These are phyloP conservation scores for Pseudoscleropodium purum DNA, from an alignment of 225 moss, liverwort and hornwort species.

Conservation along the genomic window DNA sequence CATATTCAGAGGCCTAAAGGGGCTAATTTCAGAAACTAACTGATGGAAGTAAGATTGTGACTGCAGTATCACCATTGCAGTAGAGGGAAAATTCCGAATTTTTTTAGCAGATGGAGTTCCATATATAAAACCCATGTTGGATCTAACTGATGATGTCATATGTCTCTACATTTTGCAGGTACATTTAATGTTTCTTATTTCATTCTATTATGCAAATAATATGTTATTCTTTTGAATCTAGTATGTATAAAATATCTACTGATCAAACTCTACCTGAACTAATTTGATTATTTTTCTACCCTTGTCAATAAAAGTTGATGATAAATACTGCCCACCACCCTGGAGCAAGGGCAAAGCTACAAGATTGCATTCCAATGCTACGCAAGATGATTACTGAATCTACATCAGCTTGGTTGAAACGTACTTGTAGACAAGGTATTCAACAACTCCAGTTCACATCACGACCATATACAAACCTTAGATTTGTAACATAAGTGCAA, in stretches of 20 bases:
- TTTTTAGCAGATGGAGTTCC: conserved; percentile 27
- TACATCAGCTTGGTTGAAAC: conserved; percentile 29
- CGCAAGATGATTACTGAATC: conserved; percentile 26
- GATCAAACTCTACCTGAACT: neutral
- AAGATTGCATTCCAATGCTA: conserved; percentile 17
- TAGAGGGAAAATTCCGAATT: conserved; percentile 39
- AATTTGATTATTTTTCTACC: neutral
- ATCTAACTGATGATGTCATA: conserved; percentile 32
- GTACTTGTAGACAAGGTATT: conserved; percentile 33
- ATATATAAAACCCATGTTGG: conserved; percentile 29
- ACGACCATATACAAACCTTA: conserved; percentile 37
- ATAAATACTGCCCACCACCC: conserved; percentile 40
- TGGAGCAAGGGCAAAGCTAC: conserved; percentile 23
- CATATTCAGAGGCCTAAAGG: neutral
- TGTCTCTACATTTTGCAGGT: conserved; percentile 41
- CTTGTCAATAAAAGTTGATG: conserved; percentile 9
- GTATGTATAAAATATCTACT: neutral
- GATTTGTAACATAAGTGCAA: conserved; percentile 5
- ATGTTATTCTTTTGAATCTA: neutral
- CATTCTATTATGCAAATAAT: neutral
- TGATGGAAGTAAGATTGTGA: neutral
- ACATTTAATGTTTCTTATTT: neutral
- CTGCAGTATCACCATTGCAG: conserved; percentile 38
- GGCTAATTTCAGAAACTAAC: neutral
- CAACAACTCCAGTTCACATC: conserved; percentile 51